Evolutionary conservation across 306 rosid species (phyloP).

Genomic region (Spatholobus suberectus): DNA sequence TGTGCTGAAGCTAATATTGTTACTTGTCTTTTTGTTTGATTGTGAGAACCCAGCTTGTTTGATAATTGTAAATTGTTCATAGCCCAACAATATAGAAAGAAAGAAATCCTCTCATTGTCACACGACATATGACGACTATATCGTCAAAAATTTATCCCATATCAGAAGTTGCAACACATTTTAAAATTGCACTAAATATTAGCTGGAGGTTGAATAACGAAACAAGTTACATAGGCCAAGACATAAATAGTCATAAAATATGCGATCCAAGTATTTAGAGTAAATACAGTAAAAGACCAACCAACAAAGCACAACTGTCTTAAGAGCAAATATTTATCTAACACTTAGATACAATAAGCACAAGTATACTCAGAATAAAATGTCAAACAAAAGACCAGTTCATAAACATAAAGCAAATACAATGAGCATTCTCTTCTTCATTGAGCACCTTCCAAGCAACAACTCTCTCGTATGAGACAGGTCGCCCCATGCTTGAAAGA

Average conservation of each 20-base stretch:
- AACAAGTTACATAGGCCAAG: not conserved
- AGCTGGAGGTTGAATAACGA: not conserved
- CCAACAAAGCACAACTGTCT: conserved; percentile 37
- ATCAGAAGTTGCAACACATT: not conserved
- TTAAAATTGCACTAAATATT: not conserved
- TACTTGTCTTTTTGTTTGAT: not conserved
- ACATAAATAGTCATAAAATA: conserved; percentile 32
- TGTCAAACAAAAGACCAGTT: conserved; percentile 97
- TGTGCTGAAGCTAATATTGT: not conserved
- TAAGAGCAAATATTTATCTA: conserved; percentile 19
- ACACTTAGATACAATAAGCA: conserved; percentile 10
- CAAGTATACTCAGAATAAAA: not conserved
- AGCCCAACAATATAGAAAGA: not conserved
- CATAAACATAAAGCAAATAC: conserved; percentile 93
- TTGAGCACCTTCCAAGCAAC: conserved; percentile 99
- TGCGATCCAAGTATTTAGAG: conserved; percentile 32
- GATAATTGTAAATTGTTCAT: not conserved
- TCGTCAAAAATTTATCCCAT: not conserved
- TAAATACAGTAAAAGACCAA: conserved; percentile 31
- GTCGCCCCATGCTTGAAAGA: conserved; percentile 99
- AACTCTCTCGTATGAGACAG: conserved; percentile 89
- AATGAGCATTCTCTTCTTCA: conserved; percentile 96
- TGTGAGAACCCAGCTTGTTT: not conserved
- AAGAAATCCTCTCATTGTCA: not conserved
- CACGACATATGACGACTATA: not conserved